Percentiles rank a stretch among this genome's conserved stretches.
These are phyloP conservation scores for Acacia melanoxylon DNA, from an alignment of 306 rosid genomes.

Conservation along the genomic window DNA sequence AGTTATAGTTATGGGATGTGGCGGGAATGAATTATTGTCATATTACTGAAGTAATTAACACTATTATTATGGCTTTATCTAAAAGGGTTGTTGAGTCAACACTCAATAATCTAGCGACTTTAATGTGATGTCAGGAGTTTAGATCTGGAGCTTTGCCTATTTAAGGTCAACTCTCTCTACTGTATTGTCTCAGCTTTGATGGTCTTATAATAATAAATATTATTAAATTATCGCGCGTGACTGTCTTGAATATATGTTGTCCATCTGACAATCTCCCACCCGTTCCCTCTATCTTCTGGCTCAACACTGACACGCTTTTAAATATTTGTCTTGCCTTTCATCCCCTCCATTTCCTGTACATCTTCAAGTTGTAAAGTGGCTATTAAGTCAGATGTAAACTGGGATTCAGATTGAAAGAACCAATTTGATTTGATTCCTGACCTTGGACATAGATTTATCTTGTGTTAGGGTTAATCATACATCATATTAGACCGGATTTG, in stretches of 20 bases:
- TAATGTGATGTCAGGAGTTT: background rate
- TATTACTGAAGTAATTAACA: background rate
- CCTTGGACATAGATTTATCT: too few species aligned
- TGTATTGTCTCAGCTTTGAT: background rate
- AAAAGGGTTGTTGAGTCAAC: background rate
- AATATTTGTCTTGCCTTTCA: background rate
- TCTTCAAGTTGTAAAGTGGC: too few species aligned
- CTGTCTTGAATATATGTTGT: background rate
- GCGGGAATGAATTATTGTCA: background rate
- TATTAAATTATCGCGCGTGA: background rate
- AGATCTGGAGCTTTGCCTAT: background rate
- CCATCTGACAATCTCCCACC: background rate
- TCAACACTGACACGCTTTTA: background rate
- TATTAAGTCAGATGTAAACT: background rate
- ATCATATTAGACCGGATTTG: too few species aligned
- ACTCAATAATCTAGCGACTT: background rate
- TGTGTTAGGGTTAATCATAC: too few species aligned
- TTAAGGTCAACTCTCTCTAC: background rate
- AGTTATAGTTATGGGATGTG: background rate
- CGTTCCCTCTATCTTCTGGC: background rate
- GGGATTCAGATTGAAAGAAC: background rate
- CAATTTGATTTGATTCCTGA: too few species aligned
- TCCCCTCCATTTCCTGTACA: background rate
- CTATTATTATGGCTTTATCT: background rate
- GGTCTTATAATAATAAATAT: background rate